Conservation (phyloP, 805 yeast species). For the Teunomyces atbi region DNA sequence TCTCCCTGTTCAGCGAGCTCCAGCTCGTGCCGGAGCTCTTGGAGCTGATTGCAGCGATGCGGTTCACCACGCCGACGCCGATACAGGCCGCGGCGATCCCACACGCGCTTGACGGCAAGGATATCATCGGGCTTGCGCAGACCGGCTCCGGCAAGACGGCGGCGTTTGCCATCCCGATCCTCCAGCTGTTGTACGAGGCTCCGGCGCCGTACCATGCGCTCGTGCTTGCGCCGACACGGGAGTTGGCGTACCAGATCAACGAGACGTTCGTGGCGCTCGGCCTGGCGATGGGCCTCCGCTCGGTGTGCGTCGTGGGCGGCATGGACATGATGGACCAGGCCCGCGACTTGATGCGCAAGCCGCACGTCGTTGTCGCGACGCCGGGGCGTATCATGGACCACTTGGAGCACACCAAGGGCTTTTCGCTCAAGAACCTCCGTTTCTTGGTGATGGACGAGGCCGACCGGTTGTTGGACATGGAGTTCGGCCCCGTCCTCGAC, state of each 20-base stretch:
- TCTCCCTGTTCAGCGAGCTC: conserved; percentile 51
- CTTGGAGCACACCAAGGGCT: conserved; percentile 88
- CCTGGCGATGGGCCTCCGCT: conserved; percentile 84
- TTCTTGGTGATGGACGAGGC: conserved; percentile 96
- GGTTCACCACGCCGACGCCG: conserved; percentile 84
- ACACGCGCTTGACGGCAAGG: conserved; percentile 84
- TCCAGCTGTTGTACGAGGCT: conserved; percentile 86
- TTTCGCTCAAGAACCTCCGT: conserved; percentile 71
- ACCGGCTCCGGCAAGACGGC: conserved; percentile 99
- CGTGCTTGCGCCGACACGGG: conserved; percentile 84
- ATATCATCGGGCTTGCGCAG: conserved; percentile 93
- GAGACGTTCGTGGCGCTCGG: conserved; percentile 96
- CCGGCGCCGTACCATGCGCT: conserved; percentile 88
- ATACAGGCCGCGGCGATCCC: conserved; percentile 92
- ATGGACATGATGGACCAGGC: conserved; percentile 99
- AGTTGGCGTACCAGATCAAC: conserved; percentile 81
- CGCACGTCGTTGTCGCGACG: conserved; percentile 93
- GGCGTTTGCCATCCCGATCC: conserved; percentile 94
- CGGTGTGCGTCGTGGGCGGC: conserved; percentile 92
- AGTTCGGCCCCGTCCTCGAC: conserved; percentile 92
- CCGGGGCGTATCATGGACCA: conserved; percentile 95
- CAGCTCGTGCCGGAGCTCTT: conserved; percentile 74
- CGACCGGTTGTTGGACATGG: conserved; percentile 92
- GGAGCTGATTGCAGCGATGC: conserved; percentile 74
- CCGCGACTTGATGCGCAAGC: conserved; percentile 86